phyloP scores from a whole-genome alignment of 345 rosid genomes.

The Brassica juncea region DNA sequence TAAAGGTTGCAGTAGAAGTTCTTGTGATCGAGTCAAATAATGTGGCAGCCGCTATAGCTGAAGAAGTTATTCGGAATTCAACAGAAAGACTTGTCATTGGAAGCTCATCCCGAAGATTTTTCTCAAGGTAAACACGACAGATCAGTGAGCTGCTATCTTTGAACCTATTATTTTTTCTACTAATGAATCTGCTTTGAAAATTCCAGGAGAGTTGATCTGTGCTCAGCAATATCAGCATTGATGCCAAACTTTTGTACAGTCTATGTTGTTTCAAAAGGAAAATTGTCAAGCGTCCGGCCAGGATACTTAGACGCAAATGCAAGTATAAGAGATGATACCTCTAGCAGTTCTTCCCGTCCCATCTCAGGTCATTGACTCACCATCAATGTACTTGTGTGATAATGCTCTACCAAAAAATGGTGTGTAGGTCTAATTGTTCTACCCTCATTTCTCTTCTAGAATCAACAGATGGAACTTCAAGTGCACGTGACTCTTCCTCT shows the following conservation, averaged over 20 bases:
- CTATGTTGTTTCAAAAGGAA: constrained; percentile 74
- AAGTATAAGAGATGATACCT: constrained; percentile 52
- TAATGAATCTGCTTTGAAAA: constrained; percentile 14
- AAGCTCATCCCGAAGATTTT: constrained; percentile 60
- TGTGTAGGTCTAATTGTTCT: neutral
- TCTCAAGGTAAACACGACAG: constrained; percentile 53
- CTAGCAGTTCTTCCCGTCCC: constrained; percentile 46
- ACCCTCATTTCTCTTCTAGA: neutral
- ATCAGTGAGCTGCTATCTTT: constrained; percentile 1
- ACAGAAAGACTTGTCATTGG: constrained; percentile 78
- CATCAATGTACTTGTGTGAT: neutral
- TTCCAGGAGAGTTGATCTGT: constrained; percentile 49
- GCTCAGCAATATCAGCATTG: constrained; percentile 61
- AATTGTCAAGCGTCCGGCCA: constrained; percentile 67
- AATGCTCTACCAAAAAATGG: neutral
- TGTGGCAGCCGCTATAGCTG: constrained; percentile 59
- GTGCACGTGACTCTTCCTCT: constrained; percentile 17
- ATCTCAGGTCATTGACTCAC: constrained; percentile 25
- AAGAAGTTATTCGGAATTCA: constrained; percentile 52
- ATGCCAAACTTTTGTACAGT: constrained; percentile 75
- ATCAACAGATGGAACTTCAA: constrained; percentile 29
- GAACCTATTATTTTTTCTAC: neutral
- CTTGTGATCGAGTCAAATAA: constrained; percentile 64
- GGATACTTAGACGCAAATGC: constrained; percentile 58
- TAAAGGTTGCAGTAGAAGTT: constrained; percentile 63